Base-by-base conservation (phyloP, 1,284 basidiomycete species). In the Rhodofomes roseus region DNA sequence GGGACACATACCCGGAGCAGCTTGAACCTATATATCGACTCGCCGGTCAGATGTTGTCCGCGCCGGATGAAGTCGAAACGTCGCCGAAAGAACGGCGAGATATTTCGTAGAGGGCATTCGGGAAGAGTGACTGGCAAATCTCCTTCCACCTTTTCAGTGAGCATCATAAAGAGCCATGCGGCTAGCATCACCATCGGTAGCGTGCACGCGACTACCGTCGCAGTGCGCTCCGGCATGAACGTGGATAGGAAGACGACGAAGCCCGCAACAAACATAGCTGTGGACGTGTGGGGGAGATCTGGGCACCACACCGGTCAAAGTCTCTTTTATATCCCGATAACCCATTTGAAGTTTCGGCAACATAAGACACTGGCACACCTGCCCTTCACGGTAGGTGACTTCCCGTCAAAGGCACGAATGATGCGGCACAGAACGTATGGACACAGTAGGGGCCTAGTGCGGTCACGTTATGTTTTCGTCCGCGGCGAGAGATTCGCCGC, bases 51-150 rank as follows among this genome's bases (percentile, higher is more conserved):
- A 63, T 81, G 77, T 71, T 90, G 88, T 20, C 83, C 88, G 75
- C 82, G 82, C 66, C 83, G 84, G 61, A 90, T 68, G 71, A 90
- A 90, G 68, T 89, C 87, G 68, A 83, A 85, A 57, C 88, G 80
- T 65, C 73, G 74, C 55, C 79, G 80, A 70, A 89, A 90, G 77
- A 90, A 90, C 20, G 86, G 83, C 36, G 75, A 68, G 57, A 87
- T 84, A 61, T 81, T 76, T 64, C 81, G 77, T 58, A 87, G 73
- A 60, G 81, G 80, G 51, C 76, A 76, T 53, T 81, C 81, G 48
- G 87, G 86, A 4, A 90, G 75, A 55, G 75, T 76, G 54, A 76
- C 76, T 44, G 87, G 83, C 50, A 77, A 69, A 59, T 70, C 65
- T 18, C 67, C 76, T 25, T 74, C 70, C 53, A 76, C 66, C 22